Conservation (phyloP, 2,329 filamentous ascomycete genomes). For the Gaeumannomyces sp. region DNA sequence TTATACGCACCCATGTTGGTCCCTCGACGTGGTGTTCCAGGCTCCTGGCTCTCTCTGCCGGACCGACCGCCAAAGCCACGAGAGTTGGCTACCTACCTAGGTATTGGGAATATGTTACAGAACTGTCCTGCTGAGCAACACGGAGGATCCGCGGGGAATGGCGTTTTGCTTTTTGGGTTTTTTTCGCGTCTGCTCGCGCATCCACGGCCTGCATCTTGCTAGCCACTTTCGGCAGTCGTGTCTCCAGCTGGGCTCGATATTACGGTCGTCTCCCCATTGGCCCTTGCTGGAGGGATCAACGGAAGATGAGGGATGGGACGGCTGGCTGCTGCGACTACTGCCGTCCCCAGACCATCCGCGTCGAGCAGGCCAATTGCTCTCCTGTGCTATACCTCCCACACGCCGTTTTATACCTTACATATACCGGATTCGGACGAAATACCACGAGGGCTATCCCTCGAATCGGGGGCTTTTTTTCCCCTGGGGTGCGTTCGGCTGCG, state of each 20-base stretch:
- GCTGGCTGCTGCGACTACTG: not conserved
- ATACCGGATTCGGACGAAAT: not conserved
- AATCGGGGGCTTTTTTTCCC: not conserved
- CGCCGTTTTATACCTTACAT: not conserved
- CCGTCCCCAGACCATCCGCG: not conserved
- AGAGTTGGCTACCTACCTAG: too few species aligned
- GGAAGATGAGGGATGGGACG: too few species aligned
- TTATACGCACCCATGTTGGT: too few species aligned
- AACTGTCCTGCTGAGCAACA: too few species aligned
- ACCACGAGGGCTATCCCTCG: not conserved
- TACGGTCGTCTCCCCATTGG: not conserved
- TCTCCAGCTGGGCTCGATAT: not conserved
- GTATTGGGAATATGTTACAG: too few species aligned
- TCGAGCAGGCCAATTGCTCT: not conserved
- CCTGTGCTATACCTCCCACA: not conserved
- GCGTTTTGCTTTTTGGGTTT: too few species aligned
- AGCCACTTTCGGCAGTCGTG: not conserved
- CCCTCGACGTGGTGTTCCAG: too few species aligned
- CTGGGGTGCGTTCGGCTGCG: not conserved
- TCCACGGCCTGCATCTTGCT: not conserved
- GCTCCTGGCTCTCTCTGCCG: too few species aligned
- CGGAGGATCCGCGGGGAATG: too few species aligned
- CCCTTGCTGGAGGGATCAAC: too few species aligned
- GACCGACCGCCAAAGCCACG: too few species aligned
- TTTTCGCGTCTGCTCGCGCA: too few species aligned